Evolutionary conservation across 805 yeast genomes (phyloP), one percentile per base, ranked within the genome.

Genomic region (Metschnikowia aberdeeniae): DNA sequence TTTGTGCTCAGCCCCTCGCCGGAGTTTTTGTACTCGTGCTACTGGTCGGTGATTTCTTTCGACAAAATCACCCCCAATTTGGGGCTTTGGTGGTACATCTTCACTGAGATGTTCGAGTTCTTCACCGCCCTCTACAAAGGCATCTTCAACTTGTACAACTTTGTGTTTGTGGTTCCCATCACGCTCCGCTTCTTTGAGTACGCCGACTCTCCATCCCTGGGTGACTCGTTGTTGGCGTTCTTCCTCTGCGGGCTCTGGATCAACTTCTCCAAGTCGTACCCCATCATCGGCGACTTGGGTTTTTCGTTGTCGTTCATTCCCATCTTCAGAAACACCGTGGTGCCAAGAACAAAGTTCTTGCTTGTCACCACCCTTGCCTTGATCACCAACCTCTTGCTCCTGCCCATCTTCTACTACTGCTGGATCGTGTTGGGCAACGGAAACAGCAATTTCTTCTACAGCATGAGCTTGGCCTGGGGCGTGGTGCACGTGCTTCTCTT

Each of bases 51-150:
- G 5, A 58, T 88, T 5, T 68, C 70, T 20, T 83, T 87, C 56
- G 74, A 74, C 32, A 90, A 88, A 51, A 79, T 89, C 49, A 74
- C 82, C 5, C 99, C 99, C 24, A 93, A 93, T 64, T 63, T 93
- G 53, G 99, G 99, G 0, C 70, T 93, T 17, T 93, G 99, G 99
- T 93, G 99, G 99, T 93, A 93, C 68, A 82, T 90, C 57, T 93
- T 93, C 71, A 86, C 92, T 34, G 99, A 93, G 64, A 86, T 93
- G 80, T 93, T 93, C 66, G 93, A 85, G 44, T 86, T 82, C 60
- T 93, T 92, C 73, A 76, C 84, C 26, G 81, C 87, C 17, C 89
- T 93, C 58, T 93, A 86, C 71, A 68, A 83, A 33, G 82, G 89
- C 9, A 83, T 89, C 17, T 93, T 90, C 79, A 90, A 89, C 57